Evolutionary conservation across 495 filamentous ascomycete genomes (phyloP), one percentile per base, ranked within the genome.

Genomic region (Annulohypoxylon bovei): DNA sequence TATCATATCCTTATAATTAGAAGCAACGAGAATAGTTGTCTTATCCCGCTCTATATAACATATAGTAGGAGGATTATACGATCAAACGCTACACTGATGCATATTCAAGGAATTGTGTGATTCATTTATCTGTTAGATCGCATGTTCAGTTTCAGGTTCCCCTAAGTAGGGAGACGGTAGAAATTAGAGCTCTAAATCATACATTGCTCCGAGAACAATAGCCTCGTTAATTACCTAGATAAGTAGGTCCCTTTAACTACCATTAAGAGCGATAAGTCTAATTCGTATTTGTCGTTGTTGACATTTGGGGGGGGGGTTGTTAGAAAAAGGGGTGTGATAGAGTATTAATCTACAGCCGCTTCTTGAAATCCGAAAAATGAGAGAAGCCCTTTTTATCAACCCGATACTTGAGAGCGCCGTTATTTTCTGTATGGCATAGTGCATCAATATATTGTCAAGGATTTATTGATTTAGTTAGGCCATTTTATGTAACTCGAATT

Each of bases 31-130:
- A 33, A 53, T 11, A 0, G 18, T 30, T 32, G 4, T 35, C 14
- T 39, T 57, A 57, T 57, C 54, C 54, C 35, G 54, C 32, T 37
- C n/a, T n/a, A n/a, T n/a, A 35, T 35, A 7, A 11, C 33, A 35
- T 35, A 7, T 7, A 11, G 12, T 7, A 35, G 33, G 33, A 35
- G n/a, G n/a, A n/a, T n/a, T n/a, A n/a, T n/a, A n/a, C n/a, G n/a
- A n/a, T n/a, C n/a, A n/a, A n/a, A n/a, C n/a, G n/a, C n/a, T n/a
- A n/a, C n/a, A n/a, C n/a, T 35, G 33, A 35, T 35, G 33, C 33
- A 12, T 12, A 35, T 35, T 35, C 1, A 7, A 35, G 33, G 33
- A 35, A 35, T 12, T n/a, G n/a, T n/a, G n/a, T n/a, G n/a, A n/a
- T n/a, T n/a, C n/a, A n/a, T n/a, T n/a, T n/a, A n/a, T n/a, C n/a